Conservation (phyloP, 306 rosid genomes). For the Cucumis melo region DNA sequence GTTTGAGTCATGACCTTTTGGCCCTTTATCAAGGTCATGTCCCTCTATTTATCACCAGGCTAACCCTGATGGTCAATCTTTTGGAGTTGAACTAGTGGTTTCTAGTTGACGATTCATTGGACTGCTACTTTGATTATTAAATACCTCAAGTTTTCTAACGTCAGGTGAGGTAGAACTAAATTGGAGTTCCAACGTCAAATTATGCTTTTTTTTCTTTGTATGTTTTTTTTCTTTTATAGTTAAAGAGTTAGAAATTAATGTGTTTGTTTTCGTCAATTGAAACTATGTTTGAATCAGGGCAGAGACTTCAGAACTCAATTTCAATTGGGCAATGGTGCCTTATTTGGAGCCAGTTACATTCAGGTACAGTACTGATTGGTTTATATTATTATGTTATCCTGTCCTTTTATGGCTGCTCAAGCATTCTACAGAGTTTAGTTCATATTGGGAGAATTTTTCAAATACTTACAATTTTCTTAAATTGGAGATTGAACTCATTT, state of each 20-base stretch:
- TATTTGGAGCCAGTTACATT: conserved; percentile 89
- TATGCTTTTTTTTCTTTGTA: no score
- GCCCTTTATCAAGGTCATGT: no score
- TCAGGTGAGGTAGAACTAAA: neutral
- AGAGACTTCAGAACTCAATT: conserved; percentile 72
- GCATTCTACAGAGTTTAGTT: neutral
- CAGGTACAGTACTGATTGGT: conserved; percentile 37
- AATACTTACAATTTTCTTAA: neutral
- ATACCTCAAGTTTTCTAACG: neutral
- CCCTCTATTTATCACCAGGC: no score
- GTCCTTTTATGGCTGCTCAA: neutral
- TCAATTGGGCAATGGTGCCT: conserved; percentile 92
- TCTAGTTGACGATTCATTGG: neutral
- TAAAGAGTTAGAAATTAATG: neutral
- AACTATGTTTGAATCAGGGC: conserved; percentile 38
- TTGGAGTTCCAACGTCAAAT: no score
- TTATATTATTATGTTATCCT: neutral
- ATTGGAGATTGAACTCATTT: neutral
- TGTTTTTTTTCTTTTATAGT: neutral
- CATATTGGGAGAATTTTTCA: neutral
- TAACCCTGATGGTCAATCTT: no score
- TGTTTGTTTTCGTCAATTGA: neutral
- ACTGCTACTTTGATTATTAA: neutral
- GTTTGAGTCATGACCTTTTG: no score
- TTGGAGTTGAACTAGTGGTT: neutral